phyloP scores from a whole-genome alignment of 495 filamentous ascomycete genomes.

The Trichoderma orchidacearum region DNA sequence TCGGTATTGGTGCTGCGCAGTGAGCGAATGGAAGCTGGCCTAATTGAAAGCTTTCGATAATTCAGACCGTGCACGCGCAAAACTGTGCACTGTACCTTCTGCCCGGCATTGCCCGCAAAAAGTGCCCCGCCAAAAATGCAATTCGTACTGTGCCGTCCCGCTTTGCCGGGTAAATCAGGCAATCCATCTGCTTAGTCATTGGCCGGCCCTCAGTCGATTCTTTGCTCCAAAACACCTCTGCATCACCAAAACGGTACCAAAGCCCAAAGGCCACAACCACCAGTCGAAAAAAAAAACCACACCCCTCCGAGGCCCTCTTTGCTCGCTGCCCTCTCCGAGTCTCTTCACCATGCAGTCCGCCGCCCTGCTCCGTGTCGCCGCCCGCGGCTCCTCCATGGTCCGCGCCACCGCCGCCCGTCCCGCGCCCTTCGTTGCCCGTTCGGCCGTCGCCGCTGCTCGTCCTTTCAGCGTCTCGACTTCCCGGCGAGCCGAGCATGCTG shows the following conservation, averaged over 20 bases:
- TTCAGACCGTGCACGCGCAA: not conserved
- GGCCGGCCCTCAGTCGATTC: not conserved
- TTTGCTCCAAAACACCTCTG: not conserved
- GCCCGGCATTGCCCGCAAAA: not conserved
- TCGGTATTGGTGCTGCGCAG: not conserved
- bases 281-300: not conserved
- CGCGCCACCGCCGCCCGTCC: constrained; percentile 45
- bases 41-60: not conserved
- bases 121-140: not conserved
- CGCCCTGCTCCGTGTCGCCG: constrained; percentile 55
- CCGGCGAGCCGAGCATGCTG: constrained; percentile 47
- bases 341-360: constrained; percentile 47
- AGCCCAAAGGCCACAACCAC: not conserved
- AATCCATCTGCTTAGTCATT: constrained; percentile 2
- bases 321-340: not conserved
- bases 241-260: not conserved
- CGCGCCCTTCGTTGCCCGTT: constrained; percentile 24
- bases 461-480: constrained; percentile 56
- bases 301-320: constrained; percentile 3
- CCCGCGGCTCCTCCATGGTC: constrained; percentile 54
- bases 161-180: not conserved
- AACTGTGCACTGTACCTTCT: not conserved
- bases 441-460: constrained; percentile 35
- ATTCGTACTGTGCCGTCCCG: not conserved
- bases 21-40: not conserved